A percentile compares a stretch with the other conserved stretches of the same genome.
These are phyloP conservation scores for Pythium biforme DNA, from an alignment of 352 stramenopile genomes.

Conservation along the genomic window DNA sequence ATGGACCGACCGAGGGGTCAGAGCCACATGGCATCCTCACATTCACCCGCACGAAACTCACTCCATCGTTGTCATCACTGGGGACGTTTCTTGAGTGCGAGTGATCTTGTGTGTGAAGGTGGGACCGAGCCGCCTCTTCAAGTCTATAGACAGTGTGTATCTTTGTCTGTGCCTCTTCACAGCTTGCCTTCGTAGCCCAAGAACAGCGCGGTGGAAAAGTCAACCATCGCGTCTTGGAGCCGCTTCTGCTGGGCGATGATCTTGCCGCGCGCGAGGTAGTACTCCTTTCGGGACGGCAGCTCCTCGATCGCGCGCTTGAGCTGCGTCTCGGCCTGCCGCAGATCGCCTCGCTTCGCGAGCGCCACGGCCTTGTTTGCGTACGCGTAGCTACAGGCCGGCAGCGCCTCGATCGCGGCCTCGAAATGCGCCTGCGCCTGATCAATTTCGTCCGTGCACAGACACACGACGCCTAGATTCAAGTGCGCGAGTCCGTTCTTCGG, in stretches of 20 bases:
- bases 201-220: constrained; percentile 72
- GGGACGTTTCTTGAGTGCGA: too few species aligned
- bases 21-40: too few species aligned
- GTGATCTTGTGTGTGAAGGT: not conserved
- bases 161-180: constrained; percentile 46
- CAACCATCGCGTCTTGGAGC: constrained; percentile 75
- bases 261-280: constrained; percentile 64
- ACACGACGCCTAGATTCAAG: constrained; percentile 57
- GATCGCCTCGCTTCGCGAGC: constrained; percentile 38
- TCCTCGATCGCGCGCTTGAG: constrained; percentile 72
- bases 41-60: constrained; percentile 1
- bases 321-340: constrained; percentile 39
- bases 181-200: constrained; percentile 73
- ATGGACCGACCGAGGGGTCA: too few species aligned
- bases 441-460: constrained; percentile 37
- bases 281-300: constrained; percentile 63
- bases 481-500: constrained; percentile 51
- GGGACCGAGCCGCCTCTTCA: not conserved
- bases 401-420: constrained; percentile 43
- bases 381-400: constrained; percentile 62
- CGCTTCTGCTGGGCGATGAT: constrained; percentile 73
- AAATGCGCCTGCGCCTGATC: constrained; percentile 43
- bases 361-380: constrained; percentile 69
- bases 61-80: constrained; percentile 21
- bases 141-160: too few species aligned